These are phyloP conservation scores for Calonectria ilicicola DNA, from an alignment of 2,329 filamentous ascomycete species.

Conservation along the genomic window DNA sequence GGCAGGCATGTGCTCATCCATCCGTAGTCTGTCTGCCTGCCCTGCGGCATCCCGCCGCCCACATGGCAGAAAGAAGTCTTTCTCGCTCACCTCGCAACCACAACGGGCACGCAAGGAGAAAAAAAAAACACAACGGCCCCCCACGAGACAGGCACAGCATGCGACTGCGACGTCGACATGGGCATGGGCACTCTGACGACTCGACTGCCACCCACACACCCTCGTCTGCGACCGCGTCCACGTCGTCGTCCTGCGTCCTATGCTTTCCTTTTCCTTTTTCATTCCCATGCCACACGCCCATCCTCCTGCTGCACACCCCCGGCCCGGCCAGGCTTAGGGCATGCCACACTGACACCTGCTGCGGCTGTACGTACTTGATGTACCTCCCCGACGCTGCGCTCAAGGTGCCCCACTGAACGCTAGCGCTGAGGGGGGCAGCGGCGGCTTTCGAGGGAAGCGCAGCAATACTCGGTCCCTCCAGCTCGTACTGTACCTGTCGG, in stretches of 20 bases:
- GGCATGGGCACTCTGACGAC: background rate
- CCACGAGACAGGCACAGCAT: conserved; percentile 9
- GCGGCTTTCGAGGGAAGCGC: conserved; percentile 15
- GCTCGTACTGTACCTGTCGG: background rate
- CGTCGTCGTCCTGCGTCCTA: background rate
- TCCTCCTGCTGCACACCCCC: conserved; percentile 6
- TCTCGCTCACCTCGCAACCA: background rate
- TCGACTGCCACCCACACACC: background rate
- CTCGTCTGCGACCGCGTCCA: background rate
- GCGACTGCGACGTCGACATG: conserved; percentile 11
- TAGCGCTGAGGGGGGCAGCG: conserved; percentile 13
- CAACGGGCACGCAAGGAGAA: background rate
- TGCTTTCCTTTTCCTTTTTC: background rate
- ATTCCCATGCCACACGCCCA: background rate
- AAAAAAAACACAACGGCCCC: background rate
- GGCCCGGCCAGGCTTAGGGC: conserved; percentile 30
- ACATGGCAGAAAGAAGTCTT: background rate
- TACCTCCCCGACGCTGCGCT: conserved; percentile 33
- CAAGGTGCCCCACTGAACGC: conserved; percentile 14
- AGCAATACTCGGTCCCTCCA: conserved; percentile 10
- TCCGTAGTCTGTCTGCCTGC: background rate
- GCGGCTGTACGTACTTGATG: conserved; percentile 45
- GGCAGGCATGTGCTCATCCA: conserved; percentile 1
- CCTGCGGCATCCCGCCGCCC: conserved; percentile 9
- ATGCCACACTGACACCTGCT: conserved; percentile 30